These are phyloP conservation scores for Chlamydomonas sphaeroides DNA, from an alignment of 139 green algal genomes.

Conservation along the genomic window DNA sequence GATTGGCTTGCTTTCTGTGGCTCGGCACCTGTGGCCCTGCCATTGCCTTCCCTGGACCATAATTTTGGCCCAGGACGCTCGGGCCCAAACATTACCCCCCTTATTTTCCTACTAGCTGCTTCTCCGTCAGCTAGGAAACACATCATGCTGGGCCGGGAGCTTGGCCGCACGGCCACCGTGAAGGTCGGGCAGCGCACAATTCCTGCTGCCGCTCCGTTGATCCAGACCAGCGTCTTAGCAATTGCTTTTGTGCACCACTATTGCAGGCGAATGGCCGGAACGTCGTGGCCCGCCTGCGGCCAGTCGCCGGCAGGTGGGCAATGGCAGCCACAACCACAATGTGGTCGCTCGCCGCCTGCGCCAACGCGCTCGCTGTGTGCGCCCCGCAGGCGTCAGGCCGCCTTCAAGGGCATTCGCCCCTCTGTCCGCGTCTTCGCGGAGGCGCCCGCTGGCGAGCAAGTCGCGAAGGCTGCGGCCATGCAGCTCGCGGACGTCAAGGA, in stretches of 20 bases:
- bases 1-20: no score
- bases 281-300: slow-evolving; percentile 11
- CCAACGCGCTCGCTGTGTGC: not conserved
- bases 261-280: slow-evolving; percentile 28
- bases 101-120: no score
- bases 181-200: not conserved
- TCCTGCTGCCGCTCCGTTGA: not conserved
- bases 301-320: slow-evolving; percentile 26
- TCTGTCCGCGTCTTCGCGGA: slow-evolving; percentile 13
- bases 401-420: slow-evolving; percentile 22
- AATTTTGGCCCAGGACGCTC: no score
- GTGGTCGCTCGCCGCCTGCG: no score
- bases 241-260: not conserved
- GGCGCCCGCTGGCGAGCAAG: slow-evolving; percentile 41
- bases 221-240: not conserved
- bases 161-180: slow-evolving; percentile 24
- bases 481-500: slow-evolving; percentile 49
- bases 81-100: no score
- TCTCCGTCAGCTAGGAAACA: no score
- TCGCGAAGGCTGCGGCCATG: slow-evolving; percentile 26
- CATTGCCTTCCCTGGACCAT: no score
- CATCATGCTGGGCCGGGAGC: slow-evolving; percentile 9
- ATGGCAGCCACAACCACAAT: not conserved
- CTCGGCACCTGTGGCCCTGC: no score
- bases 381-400: slow-evolving; percentile 5